Evolutionary conservation across 2,329 filamentous ascomycete genomes (phyloP).

Genomic region (Sporothrix pseudoabietina): DNA sequence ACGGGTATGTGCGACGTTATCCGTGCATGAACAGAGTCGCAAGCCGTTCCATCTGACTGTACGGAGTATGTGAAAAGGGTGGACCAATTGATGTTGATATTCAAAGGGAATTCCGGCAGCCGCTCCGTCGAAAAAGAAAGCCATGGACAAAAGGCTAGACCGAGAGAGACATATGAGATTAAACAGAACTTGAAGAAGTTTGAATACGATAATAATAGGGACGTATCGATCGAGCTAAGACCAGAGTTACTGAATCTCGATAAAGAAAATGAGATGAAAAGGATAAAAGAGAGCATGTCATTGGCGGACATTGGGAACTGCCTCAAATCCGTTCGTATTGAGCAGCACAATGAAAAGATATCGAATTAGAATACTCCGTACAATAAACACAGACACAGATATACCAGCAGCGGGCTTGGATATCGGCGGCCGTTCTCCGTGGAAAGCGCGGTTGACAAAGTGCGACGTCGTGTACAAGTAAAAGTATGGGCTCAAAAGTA

Average conservation of each 20-base stretch:
- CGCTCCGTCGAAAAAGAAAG: not conserved
- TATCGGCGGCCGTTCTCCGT: not conserved
- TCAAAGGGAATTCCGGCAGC: not conserved
- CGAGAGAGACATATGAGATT: slow-evolving; percentile 15
- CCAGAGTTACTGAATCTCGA: not conserved
- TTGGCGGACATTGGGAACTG: not conserved
- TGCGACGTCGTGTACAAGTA: not conserved
- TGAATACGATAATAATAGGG: not conserved
- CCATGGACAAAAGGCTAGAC: not conserved
- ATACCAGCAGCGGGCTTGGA: not conserved
- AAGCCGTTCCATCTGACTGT: not conserved
- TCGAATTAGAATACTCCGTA: too few relatives aligned
- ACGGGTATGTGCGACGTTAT: not conserved
- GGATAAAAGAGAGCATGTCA: not conserved
- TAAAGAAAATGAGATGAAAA: slow-evolving; percentile 1
- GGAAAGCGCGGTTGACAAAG: not conserved
- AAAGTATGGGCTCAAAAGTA: too few relatives aligned
- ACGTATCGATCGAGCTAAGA: not conserved
- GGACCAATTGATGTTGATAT: not conserved
- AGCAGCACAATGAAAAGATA: not conserved
- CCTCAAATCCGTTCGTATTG: too few relatives aligned
- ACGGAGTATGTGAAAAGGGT: not conserved
- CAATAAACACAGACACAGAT: not conserved
- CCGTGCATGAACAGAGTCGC: not conserved
- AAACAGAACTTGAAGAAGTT: not conserved